Evolutionary conservation across 2,329 filamentous ascomycete species (phyloP).

Genomic region (Neofusicoccum sp.): DNA sequence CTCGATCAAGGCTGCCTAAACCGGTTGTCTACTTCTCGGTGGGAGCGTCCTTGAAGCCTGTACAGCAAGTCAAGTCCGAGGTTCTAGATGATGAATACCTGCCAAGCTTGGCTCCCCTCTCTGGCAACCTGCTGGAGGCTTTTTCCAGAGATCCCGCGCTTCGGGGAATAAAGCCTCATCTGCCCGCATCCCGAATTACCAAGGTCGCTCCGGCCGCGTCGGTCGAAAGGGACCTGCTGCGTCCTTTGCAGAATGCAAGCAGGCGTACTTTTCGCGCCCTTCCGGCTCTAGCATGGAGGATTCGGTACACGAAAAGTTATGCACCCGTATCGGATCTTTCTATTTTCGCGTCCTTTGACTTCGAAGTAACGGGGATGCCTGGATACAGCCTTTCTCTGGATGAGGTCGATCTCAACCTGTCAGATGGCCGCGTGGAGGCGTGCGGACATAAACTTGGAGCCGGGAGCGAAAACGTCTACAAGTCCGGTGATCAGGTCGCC

Average conservation of each 20-base stretch:
- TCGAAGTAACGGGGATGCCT: conserved; percentile 71
- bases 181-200: conserved; percentile 73
- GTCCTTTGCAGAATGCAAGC: conserved; percentile 63
- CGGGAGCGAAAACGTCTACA: conserved; percentile 58
- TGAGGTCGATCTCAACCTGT: conserved; percentile 57
- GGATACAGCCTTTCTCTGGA: conserved; percentile 65
- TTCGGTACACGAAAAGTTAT: conserved; percentile 68
- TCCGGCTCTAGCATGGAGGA: conserved; percentile 69
- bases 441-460: conserved; percentile 46
- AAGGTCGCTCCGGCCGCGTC: conserved; percentile 68
- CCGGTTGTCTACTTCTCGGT: conserved; percentile 65
- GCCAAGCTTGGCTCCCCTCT: conserved; percentile 65
- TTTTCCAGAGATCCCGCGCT: conserved; percentile 66
- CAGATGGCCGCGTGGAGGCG: conserved; percentile 59
- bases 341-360: conserved; percentile 68
- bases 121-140: conserved; percentile 74
- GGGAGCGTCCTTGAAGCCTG: conserved; percentile 55
- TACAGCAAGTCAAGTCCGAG: conserved; percentile 44
- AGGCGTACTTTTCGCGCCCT: conserved; percentile 63
- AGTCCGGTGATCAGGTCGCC: conserved; percentile 71
- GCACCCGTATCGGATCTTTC: conserved; percentile 51
- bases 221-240: conserved; percentile 57
- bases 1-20: conserved; percentile 62
- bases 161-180: conserved; percentile 59
- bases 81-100: conserved; percentile 61